Base-by-base conservation (phyloP, 805 yeast genomes). In the Saccharomycopsis oosterbeekiorum region DNA sequence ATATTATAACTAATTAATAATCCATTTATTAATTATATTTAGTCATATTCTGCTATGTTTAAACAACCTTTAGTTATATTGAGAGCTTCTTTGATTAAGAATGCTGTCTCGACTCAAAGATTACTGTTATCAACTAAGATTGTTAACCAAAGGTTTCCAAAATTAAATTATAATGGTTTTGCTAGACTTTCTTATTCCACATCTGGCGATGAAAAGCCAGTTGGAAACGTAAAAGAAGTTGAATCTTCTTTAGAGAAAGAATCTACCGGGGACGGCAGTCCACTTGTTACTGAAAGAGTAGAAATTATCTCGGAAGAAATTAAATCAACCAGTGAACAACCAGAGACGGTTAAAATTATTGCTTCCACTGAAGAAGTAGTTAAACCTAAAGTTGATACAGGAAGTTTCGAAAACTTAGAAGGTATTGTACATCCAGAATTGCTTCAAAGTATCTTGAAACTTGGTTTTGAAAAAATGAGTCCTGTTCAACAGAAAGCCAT, bases 401-500 rank as follows among this genome's bases (percentile, higher is more conserved):
- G n/a, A 11, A 47, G 53, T 47, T 47, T 47, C 14, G 34, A 47
- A 47, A 21, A 47, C n/a, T 40, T 56, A 14, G 50, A 24, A 26
- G 58, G 58, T 41, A 15, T 26, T 10, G 53, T 62, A 26, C 58
- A 62, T 34, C 34, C 53, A n/a, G 47, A 60, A 29, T 43, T 62
- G 21, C 10, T 62, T 12, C 37, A 36, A 3, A 40, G 47, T 34
- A 21, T 62, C 17, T 43, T 51, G 19, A 40, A 37, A 21, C n/a
- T 60, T 14, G 59, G 60, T 8, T 61, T 59, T 36, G 39, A 36
- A n/a, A 60, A 42, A n/a, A 59, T 88, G 66, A 88, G 94, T 0
- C 81, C 84, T 2, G 93, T 88, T 36, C 96, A 88, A 70, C 80
- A 81, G 61, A 75, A 78, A 65, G 76, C 91, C 12, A 78, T 88